Percentiles rank a stretch among this genome's conserved stretches.
phyloP scores from a whole-genome alignment of 345 rosid genomes.

The Triadica sebifera region DNA sequence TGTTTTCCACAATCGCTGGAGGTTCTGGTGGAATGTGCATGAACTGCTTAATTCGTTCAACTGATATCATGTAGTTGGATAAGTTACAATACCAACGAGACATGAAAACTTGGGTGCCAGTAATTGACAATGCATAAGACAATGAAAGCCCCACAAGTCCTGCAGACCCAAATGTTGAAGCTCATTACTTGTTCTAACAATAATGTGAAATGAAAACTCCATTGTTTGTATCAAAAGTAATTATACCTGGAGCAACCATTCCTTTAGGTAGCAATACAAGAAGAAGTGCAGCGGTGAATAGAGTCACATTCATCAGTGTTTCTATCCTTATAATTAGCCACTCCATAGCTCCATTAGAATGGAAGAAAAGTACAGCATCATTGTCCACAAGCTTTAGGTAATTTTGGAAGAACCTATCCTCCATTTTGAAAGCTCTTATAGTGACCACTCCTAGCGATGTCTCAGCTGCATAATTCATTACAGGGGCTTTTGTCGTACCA shows the following conservation, averaged over 20 bases:
- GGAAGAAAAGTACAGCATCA: slow-evolving; percentile 75
- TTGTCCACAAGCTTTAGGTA: slow-evolving; percentile 60
- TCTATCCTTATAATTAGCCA: slow-evolving; percentile 77
- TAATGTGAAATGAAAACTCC: not conserved
- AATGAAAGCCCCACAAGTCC: slow-evolving; percentile 27
- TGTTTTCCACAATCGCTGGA: slow-evolving; percentile 26
- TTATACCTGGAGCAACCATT: slow-evolving; percentile 35
- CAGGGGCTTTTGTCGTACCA: slow-evolving; percentile 93
- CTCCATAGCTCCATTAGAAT: slow-evolving; percentile 71
- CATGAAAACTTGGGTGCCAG: slow-evolving; percentile 19
- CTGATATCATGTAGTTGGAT: slow-evolving; percentile 32
- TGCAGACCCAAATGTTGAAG: not conserved
- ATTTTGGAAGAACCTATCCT: slow-evolving; percentile 57
- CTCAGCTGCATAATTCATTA: slow-evolving; percentile 84
- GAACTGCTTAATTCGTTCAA: slow-evolving; percentile 37
- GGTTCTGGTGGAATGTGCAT: slow-evolving; percentile 35
- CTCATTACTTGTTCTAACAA: not conserved
- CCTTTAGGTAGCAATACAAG: slow-evolving; percentile 60
- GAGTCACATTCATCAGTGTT: slow-evolving; percentile 60
- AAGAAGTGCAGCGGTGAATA: slow-evolving; percentile 59
- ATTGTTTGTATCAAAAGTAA: not conserved
- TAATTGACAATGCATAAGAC: slow-evolving; percentile 28
- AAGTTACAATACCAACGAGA: slow-evolving; percentile 30
- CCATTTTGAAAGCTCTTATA: slow-evolving; percentile 72
- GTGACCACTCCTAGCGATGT: slow-evolving; percentile 80